Evolutionary conservation across 2,329 filamentous ascomycete genomes (phyloP).

Genomic region (Fusarium coicis): DNA sequence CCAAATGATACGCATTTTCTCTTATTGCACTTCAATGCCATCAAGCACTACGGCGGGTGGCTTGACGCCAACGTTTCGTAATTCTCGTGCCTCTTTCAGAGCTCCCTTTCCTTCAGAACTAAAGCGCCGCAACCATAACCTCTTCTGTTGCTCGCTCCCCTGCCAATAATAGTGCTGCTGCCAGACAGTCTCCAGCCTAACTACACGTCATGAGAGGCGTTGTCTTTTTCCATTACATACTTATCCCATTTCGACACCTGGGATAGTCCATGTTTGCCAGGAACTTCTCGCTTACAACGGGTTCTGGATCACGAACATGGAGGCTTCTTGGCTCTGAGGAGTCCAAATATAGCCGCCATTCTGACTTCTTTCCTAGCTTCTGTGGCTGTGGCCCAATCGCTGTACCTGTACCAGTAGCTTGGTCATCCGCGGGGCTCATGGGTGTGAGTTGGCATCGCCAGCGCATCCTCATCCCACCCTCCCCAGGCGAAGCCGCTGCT

Average conservation of each 20-base stretch:
- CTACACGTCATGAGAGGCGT: constrained; percentile 15
- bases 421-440: constrained; percentile 23
- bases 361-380: neutral
- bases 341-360: constrained; percentile 28
- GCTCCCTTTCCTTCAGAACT: neutral
- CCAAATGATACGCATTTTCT: neutral
- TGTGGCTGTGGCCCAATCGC: constrained; percentile 26
- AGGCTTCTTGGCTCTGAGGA: neutral
- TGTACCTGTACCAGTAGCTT: constrained; percentile 18
- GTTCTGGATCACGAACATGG: constrained; percentile 6
- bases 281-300: constrained; percentile 13
- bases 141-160: constrained; percentile 9
- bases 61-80: constrained; percentile 34
- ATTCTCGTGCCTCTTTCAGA: neutral
- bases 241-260: neutral
- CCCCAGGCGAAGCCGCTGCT: constrained; percentile 16
- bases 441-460: constrained; percentile 45
- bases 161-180: constrained; percentile 32
- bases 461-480: constrained; percentile 42
- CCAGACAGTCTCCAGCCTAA: constrained; percentile 19
- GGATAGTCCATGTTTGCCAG: constrained; percentile 25
- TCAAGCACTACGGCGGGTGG: constrained; percentile 7
- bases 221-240: neutral
- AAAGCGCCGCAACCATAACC: constrained; percentile 8
- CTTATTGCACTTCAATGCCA: neutral